Conservation (phyloP, 1,284 basidiomycete genomes). For the Mrakiaceae sp. region DNA sequence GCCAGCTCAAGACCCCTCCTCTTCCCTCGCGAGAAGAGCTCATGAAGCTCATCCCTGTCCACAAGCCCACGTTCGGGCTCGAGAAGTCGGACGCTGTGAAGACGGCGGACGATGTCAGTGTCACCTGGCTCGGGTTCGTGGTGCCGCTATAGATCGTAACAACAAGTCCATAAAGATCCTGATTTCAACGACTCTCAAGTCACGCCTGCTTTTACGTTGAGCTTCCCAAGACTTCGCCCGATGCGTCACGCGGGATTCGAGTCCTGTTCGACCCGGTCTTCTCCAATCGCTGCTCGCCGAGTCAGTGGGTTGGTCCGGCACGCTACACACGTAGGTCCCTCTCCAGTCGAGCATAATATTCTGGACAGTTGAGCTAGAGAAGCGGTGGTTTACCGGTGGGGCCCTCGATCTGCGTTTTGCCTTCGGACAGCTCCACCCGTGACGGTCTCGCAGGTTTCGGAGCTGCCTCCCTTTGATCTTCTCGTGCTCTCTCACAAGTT, state of each 20-base stretch:
- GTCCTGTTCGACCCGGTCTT: conserved; percentile 65
- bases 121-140: conserved; percentile 52
- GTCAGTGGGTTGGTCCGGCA: conserved; percentile 45
- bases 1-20: conserved; percentile 6
- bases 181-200: conserved; percentile 18
- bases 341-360: background rate
- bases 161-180: background rate
- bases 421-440: background rate
- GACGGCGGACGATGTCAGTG: conserved; percentile 41
- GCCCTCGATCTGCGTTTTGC: conserved; percentile 52
- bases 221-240: conserved; percentile 39
- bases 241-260: conserved; percentile 43
- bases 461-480: conserved; percentile 23
- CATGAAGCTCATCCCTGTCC: conserved; percentile 22
- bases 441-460: conserved; percentile 38
- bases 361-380: background rate
- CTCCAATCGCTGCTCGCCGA: conserved; percentile 50
- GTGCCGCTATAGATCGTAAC: background rate
- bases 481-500: conserved; percentile 33
- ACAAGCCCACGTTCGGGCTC: conserved; percentile 36
- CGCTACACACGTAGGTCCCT: conserved; percentile 43
- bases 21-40: conserved; percentile 21
- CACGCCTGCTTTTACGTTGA: conserved; percentile 63
- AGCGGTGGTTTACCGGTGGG: conserved; percentile 23
- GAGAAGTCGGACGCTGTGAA: conserved; percentile 5